phyloP scores from a whole-genome alignment of 2,329 filamentous ascomycete genomes.

The Onygenales sp. region DNA sequence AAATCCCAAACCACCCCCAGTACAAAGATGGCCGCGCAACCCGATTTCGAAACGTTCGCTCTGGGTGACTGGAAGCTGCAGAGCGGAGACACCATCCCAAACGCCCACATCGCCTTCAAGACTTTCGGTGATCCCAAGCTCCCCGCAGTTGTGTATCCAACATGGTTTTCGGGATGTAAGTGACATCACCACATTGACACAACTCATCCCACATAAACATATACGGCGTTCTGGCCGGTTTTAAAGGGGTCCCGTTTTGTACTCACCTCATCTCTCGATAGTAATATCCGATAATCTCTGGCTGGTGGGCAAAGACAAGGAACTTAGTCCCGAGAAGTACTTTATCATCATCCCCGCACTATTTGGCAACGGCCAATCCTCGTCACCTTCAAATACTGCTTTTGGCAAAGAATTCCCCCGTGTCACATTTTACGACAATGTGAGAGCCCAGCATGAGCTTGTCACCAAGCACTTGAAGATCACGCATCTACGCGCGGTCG shows the following conservation, averaged over 20 bases:
- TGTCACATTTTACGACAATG: constrained; percentile 59
- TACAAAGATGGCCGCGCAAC: neutral
- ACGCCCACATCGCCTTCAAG: constrained; percentile 66
- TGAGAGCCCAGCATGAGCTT: constrained; percentile 55
- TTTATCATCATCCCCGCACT: constrained; percentile 61
- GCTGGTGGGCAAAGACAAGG: constrained; percentile 58
- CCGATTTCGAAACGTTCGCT: constrained; percentile 43
- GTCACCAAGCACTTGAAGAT: constrained; percentile 55
- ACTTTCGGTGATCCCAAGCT: constrained; percentile 55
- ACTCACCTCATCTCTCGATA: constrained; percentile 13
- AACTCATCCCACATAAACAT: constrained; percentile 5
- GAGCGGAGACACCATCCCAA: constrained; percentile 50
- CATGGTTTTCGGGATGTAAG: constrained; percentile 60
- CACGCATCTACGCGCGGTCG: constrained; percentile 50
- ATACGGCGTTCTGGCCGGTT: neutral
- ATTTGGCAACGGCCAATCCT: constrained; percentile 61
- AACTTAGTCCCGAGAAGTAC: constrained; percentile 54
- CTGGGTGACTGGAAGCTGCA: constrained; percentile 60
- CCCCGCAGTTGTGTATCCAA: constrained; percentile 65
- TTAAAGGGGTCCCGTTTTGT: neutral
- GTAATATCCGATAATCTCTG: constrained; percentile 63
- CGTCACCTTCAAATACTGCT: constrained; percentile 55
- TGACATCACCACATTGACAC: constrained; percentile 3
- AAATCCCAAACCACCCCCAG: too few species aligned
- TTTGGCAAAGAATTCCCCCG: constrained; percentile 50